Percentiles rank a stretch among this genome's conserved stretches.
Evolutionary conservation across 805 yeast species (phyloP).

Genomic region (Lipomyces orientalis): DNA sequence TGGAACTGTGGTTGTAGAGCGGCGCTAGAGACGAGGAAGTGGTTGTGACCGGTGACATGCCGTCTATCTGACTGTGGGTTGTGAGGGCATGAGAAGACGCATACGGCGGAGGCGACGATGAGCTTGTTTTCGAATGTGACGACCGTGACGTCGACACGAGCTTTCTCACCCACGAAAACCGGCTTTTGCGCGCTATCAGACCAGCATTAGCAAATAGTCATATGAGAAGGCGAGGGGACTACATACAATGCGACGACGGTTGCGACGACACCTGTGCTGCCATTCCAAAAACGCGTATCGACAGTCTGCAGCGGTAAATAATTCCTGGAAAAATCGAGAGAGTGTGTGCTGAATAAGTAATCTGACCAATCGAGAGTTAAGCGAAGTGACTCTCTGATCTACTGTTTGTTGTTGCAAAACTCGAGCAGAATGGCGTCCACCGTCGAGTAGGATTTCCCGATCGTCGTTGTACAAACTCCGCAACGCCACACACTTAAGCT

Average conservation of each 20-base stretch:
- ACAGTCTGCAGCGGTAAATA: neutral
- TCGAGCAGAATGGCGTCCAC: too few relatives aligned
- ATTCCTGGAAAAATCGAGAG: too few relatives aligned
- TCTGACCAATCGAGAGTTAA: too few relatives aligned
- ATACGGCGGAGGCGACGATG: neutral
- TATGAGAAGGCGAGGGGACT: neutral
- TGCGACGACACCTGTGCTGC: neutral
- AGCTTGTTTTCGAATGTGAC: conserved; percentile 8
- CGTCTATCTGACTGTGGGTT: neutral
- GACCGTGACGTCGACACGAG: conserved; percentile 25
- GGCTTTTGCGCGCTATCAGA: conserved; percentile 24
- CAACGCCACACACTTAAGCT: too few relatives aligned
- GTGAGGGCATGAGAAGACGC: neutral
- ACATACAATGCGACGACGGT: neutral
- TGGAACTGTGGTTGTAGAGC: conserved; percentile 20
- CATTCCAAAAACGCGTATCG: neutral
- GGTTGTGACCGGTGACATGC: conserved; percentile 19
- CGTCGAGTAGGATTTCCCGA: too few relatives aligned
- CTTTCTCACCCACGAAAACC: conserved; percentile 36
- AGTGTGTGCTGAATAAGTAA: too few relatives aligned
- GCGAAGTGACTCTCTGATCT: too few relatives aligned
- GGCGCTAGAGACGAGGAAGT: conserved; percentile 31
- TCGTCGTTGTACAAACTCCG: too few relatives aligned
- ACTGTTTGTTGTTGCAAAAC: too few relatives aligned
- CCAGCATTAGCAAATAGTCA: neutral